Base-by-base conservation (phyloP, 768 basidiomycete genomes). In the Gautieria morchelliformis region DNA sequence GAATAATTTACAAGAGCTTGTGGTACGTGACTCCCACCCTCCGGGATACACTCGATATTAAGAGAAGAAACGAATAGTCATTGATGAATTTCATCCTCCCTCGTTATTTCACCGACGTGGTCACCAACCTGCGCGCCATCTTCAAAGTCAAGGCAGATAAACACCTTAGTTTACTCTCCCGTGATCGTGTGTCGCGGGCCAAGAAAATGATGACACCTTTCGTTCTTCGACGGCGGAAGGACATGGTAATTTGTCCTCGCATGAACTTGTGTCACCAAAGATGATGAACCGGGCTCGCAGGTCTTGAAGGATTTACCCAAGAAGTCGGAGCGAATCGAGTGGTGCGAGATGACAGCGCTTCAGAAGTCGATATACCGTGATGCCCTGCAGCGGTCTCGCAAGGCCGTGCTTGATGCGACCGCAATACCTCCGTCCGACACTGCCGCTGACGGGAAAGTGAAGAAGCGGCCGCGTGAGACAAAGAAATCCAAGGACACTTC, bases 131-230 rank as follows among this genome's bases (percentile, higher is more conserved):
- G 17, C 84, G 93, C 14, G 87, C 93, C 7, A 95, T 99, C 62
- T 99, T 99, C 81, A 98, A 96, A 69, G 90, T 91, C 39, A 92
- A 90, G 61, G 90, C 92, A n/a, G 90, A 94, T 64, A 85, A 89
- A 12, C 89, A 89, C 59, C 81, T 89, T 51, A 87, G 89, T 27
- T 70, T 97, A 22, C 84, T 98, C 24, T 90, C 95, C 4, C 87
- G 91, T 66, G 88, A 94, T 67, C 88, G 96, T 51, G 89, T 97
- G 22, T 92, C 90, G 19, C 75, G 94, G 60, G 96, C 96, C 6
- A 95, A 97, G 73, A 93, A 92, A 69, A 97, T 99, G 93, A 93
- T 99, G 89, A 96, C 93, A 7, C 96, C 96, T 0, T 99, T 99
- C 68, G 94, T 98, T 22, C 77, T 99, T 19, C 87, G 96, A n/a